Percentiles rank a stretch among this genome's conserved stretches.
Conservation (phyloP, 768 basidiomycete genomes). For the Amyloporia xantha region DNA sequence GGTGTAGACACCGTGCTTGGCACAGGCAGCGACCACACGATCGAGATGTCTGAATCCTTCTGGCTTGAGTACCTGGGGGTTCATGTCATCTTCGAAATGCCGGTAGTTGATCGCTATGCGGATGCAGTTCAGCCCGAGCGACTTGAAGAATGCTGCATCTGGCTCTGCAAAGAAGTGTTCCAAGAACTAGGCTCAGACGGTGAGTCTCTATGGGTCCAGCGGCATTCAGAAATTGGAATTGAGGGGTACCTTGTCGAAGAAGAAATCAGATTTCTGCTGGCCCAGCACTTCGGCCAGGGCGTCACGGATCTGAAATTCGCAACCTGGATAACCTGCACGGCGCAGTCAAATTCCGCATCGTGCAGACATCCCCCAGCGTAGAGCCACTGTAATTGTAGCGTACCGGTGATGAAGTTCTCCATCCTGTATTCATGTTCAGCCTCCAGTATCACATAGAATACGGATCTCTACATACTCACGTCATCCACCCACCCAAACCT, state of each 20-base stretch:
- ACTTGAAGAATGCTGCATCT: constrained; percentile 74
- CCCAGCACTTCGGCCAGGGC: constrained; percentile 67
- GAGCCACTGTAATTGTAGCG: not conserved
- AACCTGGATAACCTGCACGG: constrained; percentile 56
- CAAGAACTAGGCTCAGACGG: constrained; percentile 74
- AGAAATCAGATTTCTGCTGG: constrained; percentile 60
- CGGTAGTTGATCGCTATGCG: constrained; percentile 71
- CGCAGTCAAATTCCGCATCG: not conserved
- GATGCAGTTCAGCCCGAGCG: constrained; percentile 75
- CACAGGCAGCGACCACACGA: constrained; percentile 69
- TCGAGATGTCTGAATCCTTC: constrained; percentile 81
- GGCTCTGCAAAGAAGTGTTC: constrained; percentile 78
- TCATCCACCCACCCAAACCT: constrained; percentile 82
- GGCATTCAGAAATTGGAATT: no score
- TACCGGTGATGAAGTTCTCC: constrained; percentile 73
- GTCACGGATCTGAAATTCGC: constrained; percentile 72
- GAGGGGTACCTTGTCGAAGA: constrained; percentile 72
- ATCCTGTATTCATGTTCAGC: constrained; percentile 35
- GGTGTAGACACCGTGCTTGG: constrained; percentile 74
- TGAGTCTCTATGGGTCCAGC: no score
- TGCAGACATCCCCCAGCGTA: no score
- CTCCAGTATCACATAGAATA: constrained; percentile 1
- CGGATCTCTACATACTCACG: constrained; percentile 32
- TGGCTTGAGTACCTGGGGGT: constrained; percentile 71
- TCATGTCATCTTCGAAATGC: constrained; percentile 78